phyloP scores from a whole-genome alignment of 1,284 basidiomycete genomes.

The Marasmius oreades region DNA sequence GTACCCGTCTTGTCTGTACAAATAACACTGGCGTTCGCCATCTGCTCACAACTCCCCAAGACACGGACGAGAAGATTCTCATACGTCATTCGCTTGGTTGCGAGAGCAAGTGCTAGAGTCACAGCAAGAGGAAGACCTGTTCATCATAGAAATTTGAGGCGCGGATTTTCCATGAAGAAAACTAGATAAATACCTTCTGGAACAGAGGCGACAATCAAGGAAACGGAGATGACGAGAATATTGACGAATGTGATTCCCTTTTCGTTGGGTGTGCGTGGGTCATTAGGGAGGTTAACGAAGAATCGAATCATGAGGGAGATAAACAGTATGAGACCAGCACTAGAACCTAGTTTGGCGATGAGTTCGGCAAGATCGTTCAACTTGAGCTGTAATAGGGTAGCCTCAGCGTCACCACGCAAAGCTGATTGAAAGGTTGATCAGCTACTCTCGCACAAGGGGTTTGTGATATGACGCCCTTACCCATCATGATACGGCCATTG shows the following conservation, averaged over 20 bases:
- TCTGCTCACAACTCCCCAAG: conserved; percentile 95
- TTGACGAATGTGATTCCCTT: conserved; percentile 93
- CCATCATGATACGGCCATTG: conserved; percentile 96
- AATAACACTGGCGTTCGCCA: conserved; percentile 96
- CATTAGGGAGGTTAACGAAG: conserved; percentile 79
- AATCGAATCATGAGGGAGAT: conserved; percentile 88
- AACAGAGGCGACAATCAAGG: conserved; percentile 94
- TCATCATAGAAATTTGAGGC: background rate
- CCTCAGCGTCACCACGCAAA: conserved; percentile 77
- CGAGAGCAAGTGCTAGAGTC: conserved; percentile 94
- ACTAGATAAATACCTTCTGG: conserved; percentile 67
- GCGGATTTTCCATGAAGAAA: background rate
- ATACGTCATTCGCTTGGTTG: conserved; percentile 95
- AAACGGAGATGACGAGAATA: conserved; percentile 93
- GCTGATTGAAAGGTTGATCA: conserved; percentile 40
- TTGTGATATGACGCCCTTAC: conserved; percentile 40
- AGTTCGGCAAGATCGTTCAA: conserved; percentile 90
- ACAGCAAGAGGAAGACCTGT: conserved; percentile 91
- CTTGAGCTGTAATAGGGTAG: conserved; percentile 93
- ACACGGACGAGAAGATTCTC: conserved; percentile 95
- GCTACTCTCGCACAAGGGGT: background rate
- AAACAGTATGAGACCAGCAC: conserved; percentile 85
- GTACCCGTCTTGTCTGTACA: conserved; percentile 97
- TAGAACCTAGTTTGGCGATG: conserved; percentile 88
- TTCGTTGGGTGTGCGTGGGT: conserved; percentile 60